Evolutionary conservation across 2,329 filamentous ascomycete genomes (phyloP), one percentile per base, ranked within the genome.

Genomic region (Pseudogymnoascus verrucosus): DNA sequence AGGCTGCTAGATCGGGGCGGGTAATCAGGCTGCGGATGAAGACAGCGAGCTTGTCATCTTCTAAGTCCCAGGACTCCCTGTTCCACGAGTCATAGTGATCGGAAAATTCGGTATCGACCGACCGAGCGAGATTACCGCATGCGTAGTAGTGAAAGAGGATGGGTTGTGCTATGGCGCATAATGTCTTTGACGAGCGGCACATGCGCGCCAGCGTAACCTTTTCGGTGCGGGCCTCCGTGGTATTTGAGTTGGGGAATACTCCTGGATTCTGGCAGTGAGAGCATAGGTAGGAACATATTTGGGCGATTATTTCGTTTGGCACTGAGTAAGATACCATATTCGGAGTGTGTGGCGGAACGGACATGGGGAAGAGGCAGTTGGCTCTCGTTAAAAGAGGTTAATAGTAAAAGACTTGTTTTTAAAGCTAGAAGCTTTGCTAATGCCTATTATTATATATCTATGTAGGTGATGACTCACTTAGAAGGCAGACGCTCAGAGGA

Each of bases 161-260:
- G 0, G 42, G 42, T 19, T 47, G 42, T 21, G 42, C 42, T 12
- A 47, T 47, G 3, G 42, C 23, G 19, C 42, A 6, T 47, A 47
- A 2, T 21, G 1, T 47, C 11, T 23, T 26, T 47, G 42, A 47
- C 21, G 21, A 2, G 42, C 42, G 21, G 42, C 42, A 47, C 42
- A 47, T 47, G 7, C 42, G 42, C 12, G 57, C 23, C 19, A 42
- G 40, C 19, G 34, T 26, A 64, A 62, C 11, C 54, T 47, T 47
- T 12, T 67, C 64, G 26, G 72, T 68, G 6, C 75, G 70, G 60
- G 71, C 70, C 23, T 47, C 42, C 2, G 12, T n/a, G 5, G 42
- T 47, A 7, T 47, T 23, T n/a, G 42, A 44, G 19, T 44, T 44
- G 21, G 42, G 21, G 12, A 47, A 47, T 34, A 47, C 23, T 26